Base-by-base conservation (phyloP, 371 early-diverging fungal genomes). In the Mortierella sp. region DNA sequence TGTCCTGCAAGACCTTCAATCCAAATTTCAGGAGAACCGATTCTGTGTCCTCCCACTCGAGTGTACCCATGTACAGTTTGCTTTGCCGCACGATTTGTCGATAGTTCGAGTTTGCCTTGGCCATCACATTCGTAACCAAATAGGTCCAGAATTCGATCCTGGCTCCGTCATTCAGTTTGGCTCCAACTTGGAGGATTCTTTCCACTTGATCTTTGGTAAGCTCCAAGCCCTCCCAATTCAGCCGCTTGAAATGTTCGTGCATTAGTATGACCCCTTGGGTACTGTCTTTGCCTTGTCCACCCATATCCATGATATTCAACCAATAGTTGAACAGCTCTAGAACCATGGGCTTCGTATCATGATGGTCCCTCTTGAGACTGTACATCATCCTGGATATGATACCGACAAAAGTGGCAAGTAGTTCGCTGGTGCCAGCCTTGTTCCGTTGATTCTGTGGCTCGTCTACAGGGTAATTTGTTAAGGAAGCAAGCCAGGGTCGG, bases 221-320 rank as follows among this genome's bases (percentile, higher is more conserved):
- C 24, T 65, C 62, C 0, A 76, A 57, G 2, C 57, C 60, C n/a
- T 28, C 54, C 77, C 77, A 76, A 5, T 68, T 54, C 41, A 76
- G 45, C n/a, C 77, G 49, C 8, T 63, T 69, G 49, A 76, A 69
- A 29, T 76, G 77, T 47, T 69, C 70, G 25, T 76, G 77, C 21
- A 76, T 51, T 13, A 76, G 29, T 70, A 69, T 76, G 37, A 39
- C 53, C 48, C 69, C 69, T 48, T 76, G 68, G 50, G 61, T 58
- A 17, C 54, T 47, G 2, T 69, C 76, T n/a, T 64, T 24, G 17
- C 69, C 64, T 1, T 21, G 25, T 1, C 62, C 57, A 14, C 54
- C 61, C 41, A 50, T 39, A 22, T 51, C 41, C 10, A 46, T 54
- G 51, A 69, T 47, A 2, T 76, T 62, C 16, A 76, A 47, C 58